Conservation (phyloP, 495 filamentous ascomycete species). For the Haplographium delicatum region DNA sequence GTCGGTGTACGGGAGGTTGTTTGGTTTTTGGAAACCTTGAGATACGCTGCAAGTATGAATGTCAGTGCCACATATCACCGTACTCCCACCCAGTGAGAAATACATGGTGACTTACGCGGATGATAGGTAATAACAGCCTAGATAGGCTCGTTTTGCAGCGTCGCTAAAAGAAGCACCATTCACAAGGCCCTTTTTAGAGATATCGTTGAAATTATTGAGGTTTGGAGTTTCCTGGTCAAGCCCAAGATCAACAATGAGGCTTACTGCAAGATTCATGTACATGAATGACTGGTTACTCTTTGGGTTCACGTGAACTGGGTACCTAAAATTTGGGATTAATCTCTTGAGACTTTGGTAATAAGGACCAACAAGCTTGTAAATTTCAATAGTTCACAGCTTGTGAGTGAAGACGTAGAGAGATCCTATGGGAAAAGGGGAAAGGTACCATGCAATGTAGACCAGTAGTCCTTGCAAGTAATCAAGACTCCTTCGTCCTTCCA, state of each 20-base stretch:
- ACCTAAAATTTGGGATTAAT: no score
- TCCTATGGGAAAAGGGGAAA: no score
- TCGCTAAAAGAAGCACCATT: conserved; percentile 19
- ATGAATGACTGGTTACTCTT: conserved; percentile 27
- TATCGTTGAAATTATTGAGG: conserved; percentile 12
- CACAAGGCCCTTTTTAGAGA: conserved; percentile 14
- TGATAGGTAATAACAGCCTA: conserved; percentile 34
- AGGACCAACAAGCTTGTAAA: no score
- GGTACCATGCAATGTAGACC: conserved; percentile 38
- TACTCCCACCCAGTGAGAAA: background rate
- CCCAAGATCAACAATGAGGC: conserved; percentile 16
- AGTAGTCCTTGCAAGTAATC: conserved; percentile 39
- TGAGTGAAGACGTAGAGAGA: no score
- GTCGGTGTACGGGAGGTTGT: conserved; percentile 28
- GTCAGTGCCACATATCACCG: background rate
- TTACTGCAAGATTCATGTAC: conserved; percentile 27
- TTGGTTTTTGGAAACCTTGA: conserved; percentile 28
- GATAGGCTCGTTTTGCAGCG: conserved; percentile 30
- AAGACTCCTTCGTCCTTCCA: conserved; percentile 31
- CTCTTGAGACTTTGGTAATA: no score
- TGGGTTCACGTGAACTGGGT: conserved; percentile 25
- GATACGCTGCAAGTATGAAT: conserved; percentile 24
- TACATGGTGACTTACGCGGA: conserved; percentile 30
- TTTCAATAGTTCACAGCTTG: no score
- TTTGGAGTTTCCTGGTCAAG: conserved; percentile 26